Evolutionary conservation across 108 stramenopile species (phyloP).

Genomic region (Schizochytrium sp.): DNA sequence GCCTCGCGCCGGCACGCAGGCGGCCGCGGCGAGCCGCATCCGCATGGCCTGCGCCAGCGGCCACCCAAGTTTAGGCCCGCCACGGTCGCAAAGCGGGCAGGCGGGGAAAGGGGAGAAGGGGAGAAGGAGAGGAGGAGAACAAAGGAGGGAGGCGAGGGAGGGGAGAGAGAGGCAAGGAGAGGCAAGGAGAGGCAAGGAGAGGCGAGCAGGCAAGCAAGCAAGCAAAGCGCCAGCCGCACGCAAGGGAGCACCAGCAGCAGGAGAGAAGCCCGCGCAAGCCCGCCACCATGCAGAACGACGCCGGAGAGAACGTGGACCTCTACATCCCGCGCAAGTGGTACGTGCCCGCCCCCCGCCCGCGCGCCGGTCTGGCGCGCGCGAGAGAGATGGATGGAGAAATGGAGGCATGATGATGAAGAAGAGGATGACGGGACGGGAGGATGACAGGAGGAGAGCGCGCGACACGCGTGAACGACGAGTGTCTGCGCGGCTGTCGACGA

Average conservation of each 20-base stretch:
- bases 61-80: too few relatives aligned
- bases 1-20: too few relatives aligned
- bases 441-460: too few relatives aligned
- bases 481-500: too few relatives aligned
- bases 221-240: too few relatives aligned
- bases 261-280: background rate
- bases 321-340: slow-evolving; percentile 93
- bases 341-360: background rate
- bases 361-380: background rate
- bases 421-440: too few relatives aligned
- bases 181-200: background rate
- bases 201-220: background rate
- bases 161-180: background rate
- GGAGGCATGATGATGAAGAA: background rate
- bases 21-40: too few relatives aligned
- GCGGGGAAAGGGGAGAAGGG: background rate
- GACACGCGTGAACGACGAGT: too few relatives aligned
- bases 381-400: background rate
- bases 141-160: background rate
- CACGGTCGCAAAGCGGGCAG: too few relatives aligned
- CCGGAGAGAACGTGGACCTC: slow-evolving; percentile 87
- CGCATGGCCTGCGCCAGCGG: too few relatives aligned
- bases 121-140: background rate
- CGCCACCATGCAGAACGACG: slow-evolving; percentile 82
- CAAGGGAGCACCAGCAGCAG: too few relatives aligned